Conservation (phyloP, 2,329 filamentous ascomycete species). For the Lojkania enalia region DNA sequence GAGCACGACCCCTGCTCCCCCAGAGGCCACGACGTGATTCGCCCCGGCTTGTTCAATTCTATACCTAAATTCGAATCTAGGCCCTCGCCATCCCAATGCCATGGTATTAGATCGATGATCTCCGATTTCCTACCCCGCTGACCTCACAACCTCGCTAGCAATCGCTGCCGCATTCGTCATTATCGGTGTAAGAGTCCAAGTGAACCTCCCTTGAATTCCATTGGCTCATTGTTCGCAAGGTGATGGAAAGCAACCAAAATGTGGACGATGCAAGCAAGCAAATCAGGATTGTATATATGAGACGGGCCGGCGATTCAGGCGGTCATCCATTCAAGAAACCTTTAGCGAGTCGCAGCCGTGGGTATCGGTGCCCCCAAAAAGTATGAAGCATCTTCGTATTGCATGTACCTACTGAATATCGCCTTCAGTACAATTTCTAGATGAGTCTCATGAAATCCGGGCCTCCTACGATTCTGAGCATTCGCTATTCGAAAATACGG, state of each 20-base stretch:
- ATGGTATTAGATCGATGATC: constrained; percentile 28
- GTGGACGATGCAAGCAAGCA: constrained; percentile 36
- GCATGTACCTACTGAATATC: constrained; percentile 14
- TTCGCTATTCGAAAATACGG: constrained; percentile 18
- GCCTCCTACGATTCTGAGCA: constrained; percentile 33
- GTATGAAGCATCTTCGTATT: constrained; percentile 18
- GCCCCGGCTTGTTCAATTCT: too few relatives aligned
- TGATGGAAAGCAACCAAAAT: constrained; percentile 41
- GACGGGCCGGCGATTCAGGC: constrained; percentile 39
- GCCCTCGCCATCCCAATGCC: constrained; percentile 31
- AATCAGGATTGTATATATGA: constrained; percentile 41
- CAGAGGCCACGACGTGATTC: too few relatives aligned
- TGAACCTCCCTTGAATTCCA: too few relatives aligned
- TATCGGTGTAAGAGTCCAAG: constrained; percentile 35
- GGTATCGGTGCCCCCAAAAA: constrained; percentile 40
- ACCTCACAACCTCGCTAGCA: constrained; percentile 33
- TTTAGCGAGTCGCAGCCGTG: constrained; percentile 39
- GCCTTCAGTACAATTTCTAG: constrained; percentile 41
- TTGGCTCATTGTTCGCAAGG: constrained; percentile 30
- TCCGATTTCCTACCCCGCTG: constrained; percentile 9
- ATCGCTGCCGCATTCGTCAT: constrained; percentile 44
- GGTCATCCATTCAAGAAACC: constrained; percentile 38
- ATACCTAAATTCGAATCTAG: too few relatives aligned
- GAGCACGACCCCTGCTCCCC: too few relatives aligned
- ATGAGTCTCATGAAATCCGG: constrained; percentile 40